Evolutionary conservation across 306 rosid genomes (phyloP), one percentile per base, ranked within the genome.

Genomic region (Trifolium subterraneum): DNA sequence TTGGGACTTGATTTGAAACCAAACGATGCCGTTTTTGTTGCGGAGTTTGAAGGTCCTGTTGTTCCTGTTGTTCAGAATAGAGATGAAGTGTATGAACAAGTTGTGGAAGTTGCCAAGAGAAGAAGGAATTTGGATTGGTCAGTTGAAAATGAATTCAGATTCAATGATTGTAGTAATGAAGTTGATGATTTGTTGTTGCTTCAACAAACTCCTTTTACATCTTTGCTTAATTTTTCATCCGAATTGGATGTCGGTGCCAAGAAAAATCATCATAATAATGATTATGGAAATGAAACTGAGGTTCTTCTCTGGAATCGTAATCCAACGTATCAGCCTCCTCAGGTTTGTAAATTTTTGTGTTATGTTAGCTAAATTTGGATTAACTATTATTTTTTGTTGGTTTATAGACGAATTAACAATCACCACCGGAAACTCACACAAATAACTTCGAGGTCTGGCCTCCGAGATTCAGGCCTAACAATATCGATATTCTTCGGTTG

Each of bases 131-230:
- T 65, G 33, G 36, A 36, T 2, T 10, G 64, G 29, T 27, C 64
- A 2, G 47, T 13, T 20, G 55, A 65, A 22, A 42, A 42, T 14
- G 72, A 65, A 0, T 33, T 71, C 23, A 39, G 14, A 5, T 52
- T 52, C 10, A 10, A 36, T 15, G 47, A 25, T 36, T 20, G 52
- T 4, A 7, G 29, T 5, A 4, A 52, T 8, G 15, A 3, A 8
- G 87, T 65, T 18, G 76, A 73, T 42, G 87, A 77, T 5, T 19
- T 68, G 42, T 18, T 80, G 48, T 36, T 69, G 70, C 82, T 75
- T 33, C 84, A 84, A 33, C 84, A 77, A 23, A 80, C 82, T 51
- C 84, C 87, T 29, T 80, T 77, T 36, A 55, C 80, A 10, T 77
- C 80, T 33, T 27, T 84, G 80, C 78, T 80, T 4, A 68, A 14